Base-by-base conservation (phyloP, 331 rosid genomes). In the Spiraea crenata region DNA sequence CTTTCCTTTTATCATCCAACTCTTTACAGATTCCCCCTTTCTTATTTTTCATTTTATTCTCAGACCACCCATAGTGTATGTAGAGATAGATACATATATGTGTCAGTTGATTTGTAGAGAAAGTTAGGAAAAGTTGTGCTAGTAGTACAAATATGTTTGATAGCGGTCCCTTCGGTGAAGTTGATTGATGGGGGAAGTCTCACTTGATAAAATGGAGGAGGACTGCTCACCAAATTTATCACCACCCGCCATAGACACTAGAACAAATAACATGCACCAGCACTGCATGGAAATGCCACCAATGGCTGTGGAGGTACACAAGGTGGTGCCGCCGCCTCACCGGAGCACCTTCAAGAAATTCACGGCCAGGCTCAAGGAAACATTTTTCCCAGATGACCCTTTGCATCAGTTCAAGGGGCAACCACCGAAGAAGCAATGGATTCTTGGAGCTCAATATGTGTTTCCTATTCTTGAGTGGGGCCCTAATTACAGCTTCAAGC, bases 401-500 rank as follows among this genome's bases (percentile, higher is more conserved):
- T 70, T 93, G n/a, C 87, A 93, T 70, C 99, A 93, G 76, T 93
- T 93, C 87, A 82, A 89, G 54, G 97, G 96, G 1, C 91, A 89
- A 60, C 48, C 96, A 38, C 57, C 78, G 10, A 74, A 63, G 46
- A 77, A 12, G 41, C 87, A 86, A 70, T 67, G 87, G 11, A 17
- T 87, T 0, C 88, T 93, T 39, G 92, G 83, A 25, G 90, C 90
- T 67, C 90, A 93, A 59, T 93, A 91, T 71, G 5, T 93, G 17
- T 89, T 93, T 76, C 97, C 99, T 35, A 78, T 93, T 67, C 89
- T 93, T 76, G 85, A 91, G 73, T 93, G 99, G 99, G 91, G 95
- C 49, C 88, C 97, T 71, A 75, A 66, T 66, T 93, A 93, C 74
- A 86, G 54, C 77, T 35, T 91, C 81, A 54, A 74, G 9, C 89